Evolutionary conservation across 1,284 basidiomycete species (phyloP), one percentile per base, ranked within the genome.

Genomic region (Pascua sp.): DNA sequence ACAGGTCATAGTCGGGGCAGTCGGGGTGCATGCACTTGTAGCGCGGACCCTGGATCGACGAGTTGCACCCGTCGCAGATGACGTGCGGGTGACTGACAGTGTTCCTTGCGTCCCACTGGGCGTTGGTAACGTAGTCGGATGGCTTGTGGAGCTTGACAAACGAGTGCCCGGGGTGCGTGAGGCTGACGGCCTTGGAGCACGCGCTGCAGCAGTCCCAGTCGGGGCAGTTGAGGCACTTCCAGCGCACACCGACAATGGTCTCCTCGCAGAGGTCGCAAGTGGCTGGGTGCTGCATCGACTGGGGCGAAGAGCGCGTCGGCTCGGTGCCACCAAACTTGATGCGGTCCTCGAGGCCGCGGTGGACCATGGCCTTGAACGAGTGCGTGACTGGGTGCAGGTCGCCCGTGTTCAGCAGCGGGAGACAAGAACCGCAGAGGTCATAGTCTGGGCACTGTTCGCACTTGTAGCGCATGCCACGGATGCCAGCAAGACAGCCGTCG

Each of bases 1-100:
- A 94, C 15, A 94, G 81, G 67, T 94, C 91, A 65, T 86, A 92
- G 76, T 94, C 89, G 1, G 83, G 82, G 75, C 91, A 94, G 15
- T 81, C 76, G 15, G 85, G 82, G 72, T 92, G 87, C 84, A 76
- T 71, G 76, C 91, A 94, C 86, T 90, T 79, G 73, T 70, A 79
- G 17, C 77, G 62, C 0, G 63, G 52, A 5, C 76, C 74, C 32
- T 57, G 59, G 51, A 78, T 70, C 15, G 55, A 57, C 12, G 56
- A 46, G 55, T 76, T 64, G 63, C 76, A 77, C 2, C 71, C 72
- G 50, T 76, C 74, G 52, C 76, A 77, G 37, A 75, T 55, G 42
- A 75, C 63, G 51, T 65, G 53, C 11, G 69, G 65, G 60, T 77
- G 76, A 39, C 51, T 44, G 11, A 66, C 63, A 16, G 45, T 66